A percentile compares a stretch with the other conserved stretches of the same genome.
These are phyloP conservation scores for Pythium vanterpoolii DNA, from an alignment of 352 stramenopile genomes.

Conservation along the genomic window DNA sequence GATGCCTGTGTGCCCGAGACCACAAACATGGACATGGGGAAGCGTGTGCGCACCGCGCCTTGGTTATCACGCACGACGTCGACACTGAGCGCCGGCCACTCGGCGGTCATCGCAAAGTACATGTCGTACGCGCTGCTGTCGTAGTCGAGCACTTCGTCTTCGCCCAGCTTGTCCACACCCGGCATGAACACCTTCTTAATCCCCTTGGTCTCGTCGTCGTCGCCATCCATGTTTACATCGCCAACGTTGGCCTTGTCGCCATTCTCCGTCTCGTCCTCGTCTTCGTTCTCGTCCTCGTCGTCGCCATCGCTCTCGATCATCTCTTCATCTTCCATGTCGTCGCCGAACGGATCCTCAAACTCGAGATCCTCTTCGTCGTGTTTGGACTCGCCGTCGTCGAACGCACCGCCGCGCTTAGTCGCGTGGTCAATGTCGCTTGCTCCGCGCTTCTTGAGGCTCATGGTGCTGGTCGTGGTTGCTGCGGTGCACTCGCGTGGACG, in stretches of 20 bases:
- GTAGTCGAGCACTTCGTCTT: constrained; percentile 97
- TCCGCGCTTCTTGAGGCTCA: constrained; percentile 77
- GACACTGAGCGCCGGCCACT: constrained; percentile 98
- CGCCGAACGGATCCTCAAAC: constrained; percentile 87
- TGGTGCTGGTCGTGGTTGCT: constrained; percentile 17
- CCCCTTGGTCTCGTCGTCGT: constrained; percentile 48
- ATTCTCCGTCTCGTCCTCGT: constrained; percentile 46
- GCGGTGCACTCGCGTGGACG: not conserved
- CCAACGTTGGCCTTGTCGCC: constrained; percentile 43
- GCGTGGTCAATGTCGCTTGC: constrained; percentile 36
- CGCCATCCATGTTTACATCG: constrained; percentile 67
- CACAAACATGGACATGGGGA: constrained; percentile 95
- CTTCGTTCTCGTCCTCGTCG: constrained; percentile 42
- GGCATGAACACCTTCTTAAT: constrained; percentile 94
- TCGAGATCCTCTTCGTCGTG: constrained; percentile 64
- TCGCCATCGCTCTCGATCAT: constrained; percentile 83
- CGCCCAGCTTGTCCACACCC: constrained; percentile 83
- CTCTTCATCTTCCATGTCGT: constrained; percentile 90
- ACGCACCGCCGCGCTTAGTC: constrained; percentile 53
- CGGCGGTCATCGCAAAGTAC: constrained; percentile 97
- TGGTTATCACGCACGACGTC: constrained; percentile 96
- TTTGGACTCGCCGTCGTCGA: constrained; percentile 28
- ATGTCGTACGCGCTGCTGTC: constrained; percentile 99
- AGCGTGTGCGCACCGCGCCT: constrained; percentile 90
- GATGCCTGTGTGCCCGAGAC: constrained; percentile 96